Evolutionary conservation across 1,284 basidiomycete species (phyloP).

Genomic region (Pisolithus thermaeus): DNA sequence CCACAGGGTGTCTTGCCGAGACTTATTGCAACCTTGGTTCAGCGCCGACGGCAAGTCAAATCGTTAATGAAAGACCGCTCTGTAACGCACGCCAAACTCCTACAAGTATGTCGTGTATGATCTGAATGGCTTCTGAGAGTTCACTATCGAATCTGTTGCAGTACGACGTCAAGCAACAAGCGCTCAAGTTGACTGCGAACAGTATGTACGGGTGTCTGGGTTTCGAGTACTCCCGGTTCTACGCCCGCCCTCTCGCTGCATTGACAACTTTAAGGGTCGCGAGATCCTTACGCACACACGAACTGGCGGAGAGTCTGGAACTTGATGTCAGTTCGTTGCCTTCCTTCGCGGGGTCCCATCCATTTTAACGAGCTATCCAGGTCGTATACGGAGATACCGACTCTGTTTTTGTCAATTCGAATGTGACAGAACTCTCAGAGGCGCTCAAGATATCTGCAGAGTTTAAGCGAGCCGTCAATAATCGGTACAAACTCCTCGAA

Average conservation of each 20-base stretch:
- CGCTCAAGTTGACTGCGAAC: conserved; percentile 97
- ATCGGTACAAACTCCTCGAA: conserved; percentile 91
- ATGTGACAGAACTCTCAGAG: conserved; percentile 81
- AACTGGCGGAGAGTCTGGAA: conserved; percentile 85
- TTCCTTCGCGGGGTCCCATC: neutral
- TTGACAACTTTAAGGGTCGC: conserved; percentile 98
- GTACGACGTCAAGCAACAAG: conserved; percentile 97
- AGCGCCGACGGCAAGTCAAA: conserved; percentile 88
- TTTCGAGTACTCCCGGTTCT: conserved; percentile 96
- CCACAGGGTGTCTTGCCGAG: conserved; percentile 89
- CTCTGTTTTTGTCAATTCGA: conserved; percentile 98
- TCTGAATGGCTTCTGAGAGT: neutral
- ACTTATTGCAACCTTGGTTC: conserved; percentile 93
- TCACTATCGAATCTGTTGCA: conserved; percentile 26
- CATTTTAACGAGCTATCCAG: conserved; percentile 34
- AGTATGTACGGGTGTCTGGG: conserved; percentile 99
- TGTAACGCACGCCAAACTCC: conserved; percentile 68
- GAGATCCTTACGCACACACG: conserved; percentile 95
- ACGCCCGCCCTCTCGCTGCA: conserved; percentile 93
- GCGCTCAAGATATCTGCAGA: conserved; percentile 89
- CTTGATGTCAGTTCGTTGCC: conserved; percentile 63
- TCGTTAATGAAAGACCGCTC: conserved; percentile 90
- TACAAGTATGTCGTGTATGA: conserved; percentile 56
- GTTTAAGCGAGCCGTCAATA: conserved; percentile 96
- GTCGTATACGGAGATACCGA: conserved; percentile 99